Conservation (phyloP, 805 yeast genomes). For the Wickerhamiella allomyrinae region DNA sequence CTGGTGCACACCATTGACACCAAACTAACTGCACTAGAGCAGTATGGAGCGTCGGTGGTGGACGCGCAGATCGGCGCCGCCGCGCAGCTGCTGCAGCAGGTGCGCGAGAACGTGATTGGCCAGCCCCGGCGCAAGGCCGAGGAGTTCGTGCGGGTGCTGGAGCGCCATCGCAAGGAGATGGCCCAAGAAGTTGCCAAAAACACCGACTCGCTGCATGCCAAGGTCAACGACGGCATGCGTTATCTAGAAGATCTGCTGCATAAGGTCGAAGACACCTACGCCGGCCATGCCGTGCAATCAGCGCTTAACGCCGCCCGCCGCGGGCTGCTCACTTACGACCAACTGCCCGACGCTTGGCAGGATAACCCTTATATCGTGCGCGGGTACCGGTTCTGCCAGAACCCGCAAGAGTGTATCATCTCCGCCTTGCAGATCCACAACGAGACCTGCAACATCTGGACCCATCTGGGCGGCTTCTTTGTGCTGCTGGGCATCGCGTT, state of each 20-base stretch:
- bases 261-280: conserved; percentile 22
- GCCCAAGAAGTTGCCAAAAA: conserved; percentile 4
- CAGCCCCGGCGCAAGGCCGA: conserved; percentile 24
- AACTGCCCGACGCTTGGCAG: conserved; percentile 84
- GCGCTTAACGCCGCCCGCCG: conserved; percentile 19
- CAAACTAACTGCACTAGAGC: conserved; percentile 23
- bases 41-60: conserved; percentile 20
- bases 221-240: conserved; percentile 20
- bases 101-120: conserved; percentile 21
- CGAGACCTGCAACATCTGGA: conserved; percentile 88
- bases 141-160: conserved; percentile 21
- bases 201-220: conserved; percentile 14
- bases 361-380: conserved; percentile 73
- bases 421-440: conserved; percentile 60
- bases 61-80: conserved; percentile 22
- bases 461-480: conserved; percentile 63
- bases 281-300: conserved; percentile 15
- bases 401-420: conserved; percentile 42
- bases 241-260: conserved; percentile 23
- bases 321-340: conserved; percentile 60
- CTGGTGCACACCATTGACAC: conserved; percentile 8
- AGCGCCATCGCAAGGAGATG: conserved; percentile 17
- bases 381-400: conserved; percentile 73
- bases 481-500: conserved; percentile 42
- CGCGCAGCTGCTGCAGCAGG: conserved; percentile 17